Base-by-base conservation (phyloP, 345 rosid species). In the Acer yangbiense region DNA sequence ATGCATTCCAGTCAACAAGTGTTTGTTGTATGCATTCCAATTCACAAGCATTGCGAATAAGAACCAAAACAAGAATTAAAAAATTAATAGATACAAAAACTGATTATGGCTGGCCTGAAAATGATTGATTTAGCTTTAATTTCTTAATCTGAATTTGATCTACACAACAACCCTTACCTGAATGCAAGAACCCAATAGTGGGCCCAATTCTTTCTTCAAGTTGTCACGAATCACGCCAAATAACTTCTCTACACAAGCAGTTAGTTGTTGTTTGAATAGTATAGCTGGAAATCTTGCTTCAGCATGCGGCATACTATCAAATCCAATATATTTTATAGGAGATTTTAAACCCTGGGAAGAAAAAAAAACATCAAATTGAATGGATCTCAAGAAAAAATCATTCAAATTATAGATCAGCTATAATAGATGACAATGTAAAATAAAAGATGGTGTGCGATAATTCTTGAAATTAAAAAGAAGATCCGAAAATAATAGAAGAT, bases 271-370 rank as follows among this genome's bases (percentile, higher is more conserved):
- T 81, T 95, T 95, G 76, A 95, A 95, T 64, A 95, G 83, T 71
- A 94, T 87, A 13, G 97, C 98, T 35, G 99, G 99, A 83, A 90
- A 95, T 90, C 97, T 94, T 77, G 99, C 98, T 83, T 95, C 99
- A 79, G 92, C 82, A 76, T 89, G 96, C n/a, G 94, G 83, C 73
- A 80, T 65, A 68, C 94, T 94, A 4, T 92, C 99, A 80, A 82
- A 81, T 75, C 93, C 97, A 76, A 81, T 85, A 79, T 79, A 80
- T 86, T 88, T 93, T 79, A 93, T 89, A 46, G 98, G 96, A 68
- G 98, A 92, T 82, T 90, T 95, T 73, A 91, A 64, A 79, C 91
- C 92, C 99, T 95, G 89, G 32, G 6, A 78, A 80, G 65, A 23
- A 16, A 67, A 72, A 29, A 72, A 46, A 75, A 80, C 68, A 41